phyloP scores from a whole-genome alignment of 202 grass and related monocot genomes.

The Musa balbisiana region DNA sequence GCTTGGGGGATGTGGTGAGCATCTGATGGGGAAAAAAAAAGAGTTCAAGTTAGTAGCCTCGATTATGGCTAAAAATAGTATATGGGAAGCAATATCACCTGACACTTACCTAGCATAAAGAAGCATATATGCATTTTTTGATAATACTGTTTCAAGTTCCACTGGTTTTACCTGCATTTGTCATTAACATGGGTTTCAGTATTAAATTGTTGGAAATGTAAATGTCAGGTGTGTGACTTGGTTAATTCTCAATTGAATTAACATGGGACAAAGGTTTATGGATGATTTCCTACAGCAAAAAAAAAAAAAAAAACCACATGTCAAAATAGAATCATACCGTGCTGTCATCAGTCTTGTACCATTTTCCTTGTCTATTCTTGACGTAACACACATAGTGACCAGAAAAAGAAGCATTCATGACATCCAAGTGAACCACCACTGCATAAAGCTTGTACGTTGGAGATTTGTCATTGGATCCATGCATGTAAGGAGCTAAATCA shows the following conservation, averaged over 20 bases:
- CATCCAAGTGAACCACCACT: conserved; percentile 25
- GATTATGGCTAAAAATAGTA: background rate
- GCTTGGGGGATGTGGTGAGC: conserved; percentile 7
- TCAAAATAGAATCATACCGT: conserved; percentile 4
- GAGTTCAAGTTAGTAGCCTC: background rate
- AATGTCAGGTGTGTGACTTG: background rate
- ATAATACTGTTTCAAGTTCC: conserved; percentile 20
- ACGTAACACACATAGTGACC: conserved; percentile 30
- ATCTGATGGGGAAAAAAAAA: background rate
- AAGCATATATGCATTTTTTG: conserved; percentile 30
- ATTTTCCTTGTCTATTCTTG: conserved; percentile 21
- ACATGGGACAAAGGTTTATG: background rate
- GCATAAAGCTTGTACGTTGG: conserved; percentile 23
- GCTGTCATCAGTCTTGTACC: conserved; percentile 23
- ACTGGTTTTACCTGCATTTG: conserved; percentile 22
- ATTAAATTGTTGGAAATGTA: background rate
- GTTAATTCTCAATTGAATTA: background rate
- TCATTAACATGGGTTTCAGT: background rate
- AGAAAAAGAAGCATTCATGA: conserved; percentile 26
- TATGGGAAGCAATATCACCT: background rate
- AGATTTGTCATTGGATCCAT: conserved; percentile 6
- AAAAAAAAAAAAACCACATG: background rate
- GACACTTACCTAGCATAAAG: conserved; percentile 21
- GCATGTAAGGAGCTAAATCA: conserved; percentile 27
- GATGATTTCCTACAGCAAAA: background rate